Evolutionary conservation across 805 yeast species (phyloP), one percentile per base, ranked within the genome.

Genomic region (Monosporozyma aquatica): DNA sequence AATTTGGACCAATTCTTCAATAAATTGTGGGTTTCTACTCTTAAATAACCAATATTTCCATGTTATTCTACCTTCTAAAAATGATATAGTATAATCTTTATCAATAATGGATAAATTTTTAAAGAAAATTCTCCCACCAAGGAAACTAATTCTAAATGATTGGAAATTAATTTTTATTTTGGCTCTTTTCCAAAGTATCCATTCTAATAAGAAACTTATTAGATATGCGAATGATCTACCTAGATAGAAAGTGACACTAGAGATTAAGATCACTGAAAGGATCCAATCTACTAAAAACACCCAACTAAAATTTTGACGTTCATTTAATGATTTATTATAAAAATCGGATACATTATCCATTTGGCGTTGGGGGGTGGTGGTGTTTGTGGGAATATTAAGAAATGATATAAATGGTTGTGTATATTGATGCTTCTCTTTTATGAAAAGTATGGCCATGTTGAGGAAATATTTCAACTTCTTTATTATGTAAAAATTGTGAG

Each of bases 31-130:
- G 48, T 45, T 46, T 49, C 74, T 63, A 14, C 70, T 59, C 5
- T 62, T 57, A 4, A 67, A 64, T 40, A 86, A 66, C 97, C 97
- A 92, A 59, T 87, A 90, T 46, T 94, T 64, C 97, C 97, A 92
- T 0, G 95, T 84, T 22, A 90, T 56, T 51, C 77, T 75, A 1
- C 90, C 82, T 46, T 80, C 79, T 22, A 84, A 71, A 1, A 84
- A 69, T 8, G 86, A 74, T 1, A 86, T 55, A 2, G 95, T 78
- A 47, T 78, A 77, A 62, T 89, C 82, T 38, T 76, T 69, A n/a
- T 87, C 82, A 5, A 84, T 75, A 10, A 85, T 68, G 3, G 83
- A 75, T 15, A 89, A 56, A 58, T 87, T 86, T 50, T 81, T 82
- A 55, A 87, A 77, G 55, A 84, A 76, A 7, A 90, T 43, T 23